Evolutionary conservation across 2,329 filamentous ascomycete species (phyloP), one percentile per base, ranked within the genome.

Genomic region (Pseudomassariella vexata): DNA sequence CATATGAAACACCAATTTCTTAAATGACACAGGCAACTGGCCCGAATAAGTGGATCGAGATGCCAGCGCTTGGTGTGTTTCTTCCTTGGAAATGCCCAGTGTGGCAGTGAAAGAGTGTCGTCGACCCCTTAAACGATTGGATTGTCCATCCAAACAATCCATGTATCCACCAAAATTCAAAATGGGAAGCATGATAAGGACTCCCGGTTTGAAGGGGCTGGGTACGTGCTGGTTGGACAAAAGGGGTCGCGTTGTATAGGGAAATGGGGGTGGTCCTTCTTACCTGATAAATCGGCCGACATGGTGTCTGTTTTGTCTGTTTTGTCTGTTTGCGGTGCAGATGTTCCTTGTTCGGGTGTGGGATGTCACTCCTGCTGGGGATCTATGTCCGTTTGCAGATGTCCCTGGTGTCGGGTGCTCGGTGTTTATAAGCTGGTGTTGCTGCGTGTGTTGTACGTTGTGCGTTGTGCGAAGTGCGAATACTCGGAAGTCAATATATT

Each of bases 1-100:
- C 52, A 50, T 48, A 57, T 66, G 63, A 67, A 68, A 67, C 62
- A 57, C 45, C 47, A 61, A 62, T 60, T 54, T 60, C 52, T 49
- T 55, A 51, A 57, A 60, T 63, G 60, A 64, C 59, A 66, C 63
- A 56, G 48, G 47, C 53, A 49, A 51, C 48, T 57, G 48, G 49
- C 53, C 47, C 42, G 47, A 49, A 49, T 55, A 53, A 55, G 59
- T 58, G 57, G 56, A 63, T 46, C 52, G 50, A 36, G n/a, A n/a
- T 35, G 24, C 23, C 30, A 38, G 26, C 26, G 33, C 24, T 35
- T 26, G 24, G 27, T 30, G 18, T 12, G 17, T 27, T 12, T 19
- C 30, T 22, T 21, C 15, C 27, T 11, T 32, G 33, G 10, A 32
- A 16, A 27, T 28, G 14, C 18, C 30, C 34, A 19, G 23, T 29